Evolutionary conservation across 305 asterid genomes (phyloP), one percentile per base, ranked within the genome.

Genomic region (Fraxinus latifolia): DNA sequence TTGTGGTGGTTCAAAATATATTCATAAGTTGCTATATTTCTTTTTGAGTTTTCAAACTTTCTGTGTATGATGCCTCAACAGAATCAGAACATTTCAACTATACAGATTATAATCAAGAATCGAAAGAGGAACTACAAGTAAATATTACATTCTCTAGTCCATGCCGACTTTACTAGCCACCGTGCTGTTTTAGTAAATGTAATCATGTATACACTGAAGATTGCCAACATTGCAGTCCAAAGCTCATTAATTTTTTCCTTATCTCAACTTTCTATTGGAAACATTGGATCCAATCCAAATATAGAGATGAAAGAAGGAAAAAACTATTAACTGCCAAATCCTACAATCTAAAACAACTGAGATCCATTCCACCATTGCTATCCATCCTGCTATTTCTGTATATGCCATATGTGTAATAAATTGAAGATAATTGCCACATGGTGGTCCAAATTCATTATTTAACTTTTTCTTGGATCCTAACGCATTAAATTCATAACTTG

Each of bases 151-250:
- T 6, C 68, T 58, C 27, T 7, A 33, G 37, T 3, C 39, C 31
- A 36, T 62, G 74, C 78, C 74, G 77, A 25, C 42, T 39, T 53
- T 44, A 70, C 29, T 65, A 73, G 74, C 81, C 86, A 79, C 76
- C 67, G 77, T 37, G 11, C 67, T 36, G 12, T 39, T 73, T 78
- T 25, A 47, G 83, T 27, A 86, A 67, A 82, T 76, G 84, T 58
- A 74, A 74, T 17, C 9, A 55, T 55, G 68, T 58, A 7, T 6
- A 19, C 19, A 58, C 12, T 21, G 68, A 58, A 58, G 68, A 58
- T 58, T 21, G 68, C 68, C 29, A 7, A 7, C 62, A 80, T n/a
- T 74, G 32, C 31, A 23, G 73, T 11, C 73, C 34, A 25, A 65
- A 65, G 25, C 73, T 25, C 17, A 25, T 23, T 65, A 65, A 17